Conservation (phyloP, 805 yeast genomes). For the Spathaspora gorwiae region DNA sequence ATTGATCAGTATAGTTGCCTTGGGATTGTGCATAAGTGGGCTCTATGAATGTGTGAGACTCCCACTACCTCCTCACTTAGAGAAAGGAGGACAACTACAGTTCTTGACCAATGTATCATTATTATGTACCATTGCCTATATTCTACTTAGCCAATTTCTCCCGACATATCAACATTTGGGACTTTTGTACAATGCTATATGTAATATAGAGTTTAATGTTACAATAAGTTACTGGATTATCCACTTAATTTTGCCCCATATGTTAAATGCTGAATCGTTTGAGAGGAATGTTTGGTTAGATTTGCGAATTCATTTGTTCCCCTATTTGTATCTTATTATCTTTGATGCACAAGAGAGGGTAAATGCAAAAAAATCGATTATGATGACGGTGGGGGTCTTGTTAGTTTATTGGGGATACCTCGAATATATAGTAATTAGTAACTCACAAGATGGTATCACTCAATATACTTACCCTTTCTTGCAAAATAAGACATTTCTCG, state of each 20-base stretch:
- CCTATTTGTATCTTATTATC: slow-evolving; percentile 16
- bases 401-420: slow-evolving; percentile 13
- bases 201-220: slow-evolving; percentile 20
- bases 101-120: slow-evolving; percentile 21
- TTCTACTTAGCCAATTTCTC: not conserved
- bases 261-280: slow-evolving; percentile 8
- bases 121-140: slow-evolving; percentile 4
- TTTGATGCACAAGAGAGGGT: not conserved
- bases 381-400: slow-evolving; percentile 3
- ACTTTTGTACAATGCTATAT: slow-evolving; percentile 8
- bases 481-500: not conserved
- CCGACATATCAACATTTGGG: not conserved
- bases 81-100: slow-evolving; percentile 19
- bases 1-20: not conserved
- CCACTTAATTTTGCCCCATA: slow-evolving; percentile 11
- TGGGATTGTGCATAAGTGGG: not conserved
- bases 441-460: slow-evolving; percentile 2
- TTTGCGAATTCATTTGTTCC: slow-evolving; percentile 22
- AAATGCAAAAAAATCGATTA: slow-evolving; percentile 1
- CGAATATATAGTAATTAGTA: slow-evolving; percentile 12
- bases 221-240: slow-evolving; percentile 20
- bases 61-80: slow-evolving; percentile 16
- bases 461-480: slow-evolving; percentile 10
- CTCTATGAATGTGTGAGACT: slow-evolving; percentile 2
- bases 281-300: slow-evolving; percentile 15